Percentiles rank a stretch among this genome's conserved stretches.
Evolutionary conservation across 1,139 yeast genomes (phyloP).

Genomic region (Saccharomyces hybrid): DNA sequence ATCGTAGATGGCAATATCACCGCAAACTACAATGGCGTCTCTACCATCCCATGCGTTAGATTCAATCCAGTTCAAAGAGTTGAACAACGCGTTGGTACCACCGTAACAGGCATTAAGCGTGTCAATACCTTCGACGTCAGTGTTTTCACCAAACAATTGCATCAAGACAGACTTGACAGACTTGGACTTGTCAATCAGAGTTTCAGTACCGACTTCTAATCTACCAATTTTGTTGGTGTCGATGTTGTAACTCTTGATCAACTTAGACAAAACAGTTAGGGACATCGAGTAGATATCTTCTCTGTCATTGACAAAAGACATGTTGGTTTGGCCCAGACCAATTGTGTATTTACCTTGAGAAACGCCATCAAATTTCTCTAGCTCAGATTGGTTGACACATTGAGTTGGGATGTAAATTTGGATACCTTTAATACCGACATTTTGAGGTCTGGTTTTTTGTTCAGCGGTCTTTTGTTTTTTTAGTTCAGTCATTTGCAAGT

Average conservation of each 20-base stretch:
- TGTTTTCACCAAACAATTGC: slow-evolving; percentile 86
- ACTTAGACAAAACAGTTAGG: slow-evolving; percentile 70
- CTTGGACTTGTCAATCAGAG: slow-evolving; percentile 92
- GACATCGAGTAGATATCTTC: slow-evolving; percentile 94
- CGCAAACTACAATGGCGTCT: slow-evolving; percentile 93
- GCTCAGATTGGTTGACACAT: slow-evolving; percentile 80
- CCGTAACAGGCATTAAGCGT: slow-evolving; percentile 98
- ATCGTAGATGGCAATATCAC: slow-evolving; percentile 96
- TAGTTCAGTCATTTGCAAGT: slow-evolving; percentile 25
- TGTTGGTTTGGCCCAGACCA: slow-evolving; percentile 96
- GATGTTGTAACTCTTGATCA: slow-evolving; percentile 71
- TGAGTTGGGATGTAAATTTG: slow-evolving; percentile 82
- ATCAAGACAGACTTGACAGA: slow-evolving; percentile 92
- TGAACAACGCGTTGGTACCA: slow-evolving; percentile 92
- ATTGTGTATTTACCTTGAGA: slow-evolving; percentile 95
- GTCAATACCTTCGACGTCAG: slow-evolving; percentile 93
- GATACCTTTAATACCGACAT: slow-evolving; percentile 93
- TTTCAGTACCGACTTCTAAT: slow-evolving; percentile 97
- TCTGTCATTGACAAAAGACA: slow-evolving; percentile 95
- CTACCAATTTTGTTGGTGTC: slow-evolving; percentile 83
- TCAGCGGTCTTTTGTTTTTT: slow-evolving; percentile 27
- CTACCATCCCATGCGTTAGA: slow-evolving; percentile 98
- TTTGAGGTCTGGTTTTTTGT: slow-evolving; percentile 43
- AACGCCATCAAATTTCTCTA: slow-evolving; percentile 79
- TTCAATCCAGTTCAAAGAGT: slow-evolving; percentile 93